Evolutionary conservation across 306 rosid species (phyloP).

Genomic region (Fragaria iinumae): DNA sequence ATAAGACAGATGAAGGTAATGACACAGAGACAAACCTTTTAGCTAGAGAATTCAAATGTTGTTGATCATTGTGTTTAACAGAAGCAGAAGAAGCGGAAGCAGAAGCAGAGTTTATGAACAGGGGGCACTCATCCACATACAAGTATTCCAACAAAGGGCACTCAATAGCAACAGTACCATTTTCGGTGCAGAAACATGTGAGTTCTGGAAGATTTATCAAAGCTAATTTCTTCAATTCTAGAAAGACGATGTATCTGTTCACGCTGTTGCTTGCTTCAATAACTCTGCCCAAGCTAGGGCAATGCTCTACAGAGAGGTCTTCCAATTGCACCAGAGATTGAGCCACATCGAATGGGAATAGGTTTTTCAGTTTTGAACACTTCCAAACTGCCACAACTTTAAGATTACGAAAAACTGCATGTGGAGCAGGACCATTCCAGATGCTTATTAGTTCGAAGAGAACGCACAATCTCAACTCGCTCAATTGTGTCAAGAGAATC

Average conservation of each 20-base stretch:
- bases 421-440: neutral
- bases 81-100: neutral
- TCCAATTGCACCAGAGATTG: conserved; percentile 7
- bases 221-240: neutral
- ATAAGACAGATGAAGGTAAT: neutral
- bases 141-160: conserved; percentile 16
- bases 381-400: neutral
- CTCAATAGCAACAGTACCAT: neutral
- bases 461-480: neutral
- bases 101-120: neutral
- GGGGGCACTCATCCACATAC: conserved; percentile 1
- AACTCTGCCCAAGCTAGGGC: neutral
- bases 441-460: neutral
- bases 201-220: neutral
- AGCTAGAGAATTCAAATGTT: neutral
- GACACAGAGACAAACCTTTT: neutral
- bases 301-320: neutral
- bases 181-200: neutral
- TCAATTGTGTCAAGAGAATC: neutral
- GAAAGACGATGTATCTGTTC: neutral
- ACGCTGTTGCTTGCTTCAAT: neutral
- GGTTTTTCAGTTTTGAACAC: neutral
- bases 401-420: conserved; percentile 3
- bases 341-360: neutral
- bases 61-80: neutral